Percentiles rank a stretch among this genome's conserved stretches.
These are phyloP conservation scores for Plectranthus barbatus DNA, from an alignment of 257 asterid species.

Conservation along the genomic window DNA sequence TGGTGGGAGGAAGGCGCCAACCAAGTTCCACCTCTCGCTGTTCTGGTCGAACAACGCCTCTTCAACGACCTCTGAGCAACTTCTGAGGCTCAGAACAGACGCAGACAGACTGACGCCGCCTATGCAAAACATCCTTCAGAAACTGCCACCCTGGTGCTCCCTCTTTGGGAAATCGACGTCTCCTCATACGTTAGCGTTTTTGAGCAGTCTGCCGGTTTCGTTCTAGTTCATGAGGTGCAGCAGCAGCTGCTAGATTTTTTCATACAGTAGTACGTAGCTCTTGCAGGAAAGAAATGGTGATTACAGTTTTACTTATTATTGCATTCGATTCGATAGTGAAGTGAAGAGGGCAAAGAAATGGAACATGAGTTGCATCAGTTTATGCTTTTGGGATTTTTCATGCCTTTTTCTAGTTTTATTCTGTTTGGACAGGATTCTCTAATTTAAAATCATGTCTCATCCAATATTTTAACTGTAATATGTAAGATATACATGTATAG, in stretches of 20 bases:
- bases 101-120: constrained; percentile 56
- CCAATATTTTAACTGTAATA: too few species aligned
- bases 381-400: neutral
- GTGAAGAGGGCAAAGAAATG: neutral
- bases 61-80: constrained; percentile 5
- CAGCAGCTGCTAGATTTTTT: neutral
- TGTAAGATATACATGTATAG: too few species aligned
- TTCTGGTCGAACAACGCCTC: constrained; percentile 38
- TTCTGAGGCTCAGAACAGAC: constrained; percentile 66
- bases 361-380: neutral
- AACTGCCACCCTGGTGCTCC: constrained; percentile 86
- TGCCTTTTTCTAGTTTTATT: too few species aligned
- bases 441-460: too few species aligned
- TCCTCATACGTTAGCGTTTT: constrained; percentile 66
- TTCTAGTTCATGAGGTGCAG: constrained; percentile 19
- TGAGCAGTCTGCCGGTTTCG: constrained; percentile 39
- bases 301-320: neutral
- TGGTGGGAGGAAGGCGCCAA: constrained; percentile 72
- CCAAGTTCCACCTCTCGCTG: constrained; percentile 52
- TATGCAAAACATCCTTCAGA: constrained; percentile 30
- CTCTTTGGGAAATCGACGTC: constrained; percentile 80
- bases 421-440: too few species aligned
- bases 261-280: neutral
- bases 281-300: neutral
- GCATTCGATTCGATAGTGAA: too few species aligned